Percentiles rank a stretch among this genome's conserved stretches.
phyloP scores from a whole-genome alignment of 139 green algal species.

The Haematococcus lacustris region DNA sequence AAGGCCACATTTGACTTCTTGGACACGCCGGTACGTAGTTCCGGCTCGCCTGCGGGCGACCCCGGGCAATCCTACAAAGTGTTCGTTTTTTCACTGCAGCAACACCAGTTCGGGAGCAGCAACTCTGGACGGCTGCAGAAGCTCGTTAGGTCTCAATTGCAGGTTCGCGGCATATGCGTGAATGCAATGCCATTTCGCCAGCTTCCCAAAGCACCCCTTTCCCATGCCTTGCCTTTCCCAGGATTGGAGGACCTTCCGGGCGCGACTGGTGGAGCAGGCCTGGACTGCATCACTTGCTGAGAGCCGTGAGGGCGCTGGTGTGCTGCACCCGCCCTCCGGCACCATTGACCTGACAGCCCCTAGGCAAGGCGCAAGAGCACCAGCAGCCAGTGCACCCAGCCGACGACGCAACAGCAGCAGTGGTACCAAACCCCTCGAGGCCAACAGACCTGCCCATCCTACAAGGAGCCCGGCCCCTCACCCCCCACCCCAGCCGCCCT shows the following conservation, averaged over 20 bases:
- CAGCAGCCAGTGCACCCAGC: neutral
- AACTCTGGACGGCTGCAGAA: no score
- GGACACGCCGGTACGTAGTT: no score
- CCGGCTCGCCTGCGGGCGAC: no score
- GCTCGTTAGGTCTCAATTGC: no score
- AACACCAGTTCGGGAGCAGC: no score
- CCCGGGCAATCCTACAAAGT: no score
- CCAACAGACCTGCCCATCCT: neutral
- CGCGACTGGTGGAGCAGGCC: constrained; percentile 21
- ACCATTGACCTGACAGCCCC: neutral
- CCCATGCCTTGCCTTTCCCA: no score
- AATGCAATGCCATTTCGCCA: no score
- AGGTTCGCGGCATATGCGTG: no score
- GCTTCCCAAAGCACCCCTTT: no score
- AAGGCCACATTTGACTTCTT: no score
- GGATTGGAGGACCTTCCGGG: constrained; percentile 23
- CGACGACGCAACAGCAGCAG: neutral
- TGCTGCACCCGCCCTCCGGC: neutral
- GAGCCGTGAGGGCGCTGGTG: neutral
- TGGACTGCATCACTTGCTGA: neutral
- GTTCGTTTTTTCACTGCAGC: no score
- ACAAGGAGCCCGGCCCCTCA: neutral
- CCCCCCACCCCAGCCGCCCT: neutral
- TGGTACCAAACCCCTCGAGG: neutral
- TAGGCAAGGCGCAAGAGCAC: neutral